These are phyloP conservation scores for Boletus vinaceobasis DNA, from an alignment of 768 basidiomycete species.

Conservation along the genomic window DNA sequence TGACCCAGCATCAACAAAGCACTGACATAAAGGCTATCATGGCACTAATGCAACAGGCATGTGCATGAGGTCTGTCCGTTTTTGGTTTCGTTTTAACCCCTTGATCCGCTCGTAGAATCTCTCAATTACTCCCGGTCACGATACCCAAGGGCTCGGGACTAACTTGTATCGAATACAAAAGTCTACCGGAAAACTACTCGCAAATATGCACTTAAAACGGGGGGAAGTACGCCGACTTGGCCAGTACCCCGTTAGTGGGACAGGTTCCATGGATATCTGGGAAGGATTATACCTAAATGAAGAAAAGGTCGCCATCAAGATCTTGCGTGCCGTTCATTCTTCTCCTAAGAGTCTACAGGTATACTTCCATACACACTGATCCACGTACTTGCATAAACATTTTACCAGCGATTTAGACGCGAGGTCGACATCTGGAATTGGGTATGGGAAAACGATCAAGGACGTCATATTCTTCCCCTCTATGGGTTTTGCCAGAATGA, in stretches of 20 bases:
- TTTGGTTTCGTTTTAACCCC: conserved; percentile 1
- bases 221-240: conserved; percentile 53
- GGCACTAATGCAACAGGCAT: conserved; percentile 49
- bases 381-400: conserved; percentile 1
- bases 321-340: conserved; percentile 49
- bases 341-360: conserved; percentile 45
- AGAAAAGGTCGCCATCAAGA: conserved; percentile 57
- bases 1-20: conserved; percentile 32
- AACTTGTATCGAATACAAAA: conserved; percentile 52
- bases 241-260: conserved; percentile 48
- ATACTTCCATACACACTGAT: conserved; percentile 4
- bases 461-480: conserved; percentile 52
- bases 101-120: conserved; percentile 23
- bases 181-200: conserved; percentile 44
- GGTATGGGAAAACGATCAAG: conserved; percentile 51
- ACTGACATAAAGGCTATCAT: conserved; percentile 42
- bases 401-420: conserved; percentile 44
- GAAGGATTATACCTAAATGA: conserved; percentile 52
- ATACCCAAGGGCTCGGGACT: conserved; percentile 43
- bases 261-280: conserved; percentile 52
- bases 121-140: conserved; percentile 7
- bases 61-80: neutral
- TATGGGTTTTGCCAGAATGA: conserved; percentile 56
- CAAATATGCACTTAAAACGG: conserved; percentile 46
- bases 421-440: conserved; percentile 55